Evolutionary conservation across 371 early-diverging fungal genomes (phyloP).

Genomic region (Syncephalis plumigaleata): DNA sequence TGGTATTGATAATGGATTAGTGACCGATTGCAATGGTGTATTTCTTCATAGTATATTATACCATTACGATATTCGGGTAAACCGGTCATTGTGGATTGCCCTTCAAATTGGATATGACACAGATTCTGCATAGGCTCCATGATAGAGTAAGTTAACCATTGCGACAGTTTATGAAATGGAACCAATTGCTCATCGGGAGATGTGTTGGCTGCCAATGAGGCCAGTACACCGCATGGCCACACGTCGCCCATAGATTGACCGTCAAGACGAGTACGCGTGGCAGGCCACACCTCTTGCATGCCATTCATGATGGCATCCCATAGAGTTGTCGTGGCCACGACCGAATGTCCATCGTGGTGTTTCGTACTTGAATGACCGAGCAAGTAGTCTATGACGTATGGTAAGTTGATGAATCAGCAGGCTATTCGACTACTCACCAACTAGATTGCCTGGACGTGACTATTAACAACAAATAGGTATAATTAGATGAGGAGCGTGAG

Average conservation of each 20-base stretch:
- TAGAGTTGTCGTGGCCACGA: constrained; percentile 34
- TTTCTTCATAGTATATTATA: constrained; percentile 5
- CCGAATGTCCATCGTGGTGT: constrained; percentile 1
- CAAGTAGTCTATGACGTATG: constrained; percentile 54
- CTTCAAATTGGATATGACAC: constrained; percentile 30
- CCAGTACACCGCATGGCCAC: constrained; percentile 54
- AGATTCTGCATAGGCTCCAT: constrained; percentile 58
- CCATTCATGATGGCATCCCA: constrained; percentile 72
- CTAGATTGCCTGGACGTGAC: constrained; percentile 64
- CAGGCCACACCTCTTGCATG: constrained; percentile 54
- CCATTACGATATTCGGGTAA: constrained; percentile 89
- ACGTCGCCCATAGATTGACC: constrained; percentile 77
- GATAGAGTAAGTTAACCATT: constrained; percentile 88
- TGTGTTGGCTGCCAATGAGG: constrained; percentile 3
- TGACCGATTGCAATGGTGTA: not conserved
- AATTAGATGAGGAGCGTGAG: not conserved
- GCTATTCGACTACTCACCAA: constrained; percentile 44
- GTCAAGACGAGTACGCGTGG: constrained; percentile 48
- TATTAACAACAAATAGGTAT: constrained; percentile 8
- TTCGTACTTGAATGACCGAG: constrained; percentile 26
- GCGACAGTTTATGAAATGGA: constrained; percentile 84
- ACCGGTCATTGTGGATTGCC: constrained; percentile 59
- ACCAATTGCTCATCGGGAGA: constrained; percentile 29
- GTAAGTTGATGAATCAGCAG: constrained; percentile 18
- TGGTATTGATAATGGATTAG: constrained; percentile 2